Percentiles rank a stretch among this genome's conserved stretches.
These are phyloP conservation scores for Nicotiana knightiana DNA, from an alignment of 257 asterid species.

Conservation along the genomic window DNA sequence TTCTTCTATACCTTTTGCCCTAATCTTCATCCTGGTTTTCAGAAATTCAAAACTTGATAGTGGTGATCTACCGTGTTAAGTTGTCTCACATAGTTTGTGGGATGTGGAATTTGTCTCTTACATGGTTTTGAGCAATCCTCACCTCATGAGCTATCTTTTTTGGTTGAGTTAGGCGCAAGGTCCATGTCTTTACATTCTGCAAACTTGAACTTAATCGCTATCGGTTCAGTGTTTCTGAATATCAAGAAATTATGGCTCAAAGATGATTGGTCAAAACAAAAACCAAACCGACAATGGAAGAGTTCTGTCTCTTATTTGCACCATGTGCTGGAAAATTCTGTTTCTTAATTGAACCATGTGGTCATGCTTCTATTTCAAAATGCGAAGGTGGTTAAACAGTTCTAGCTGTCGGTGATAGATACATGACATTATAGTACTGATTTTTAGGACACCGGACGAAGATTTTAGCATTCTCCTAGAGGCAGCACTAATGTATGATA, in stretches of 20 bases:
- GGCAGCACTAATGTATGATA: slow-evolving; percentile 95
- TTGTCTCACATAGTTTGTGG: not conserved
- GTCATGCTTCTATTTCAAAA: not conserved
- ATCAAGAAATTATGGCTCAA: not conserved
- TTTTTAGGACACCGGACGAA: slow-evolving; percentile 91
- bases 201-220: not conserved
- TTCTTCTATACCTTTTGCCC: not conserved
- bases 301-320: not conserved
- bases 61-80: not conserved
- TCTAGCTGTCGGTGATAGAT: not conserved
- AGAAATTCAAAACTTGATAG: not conserved
- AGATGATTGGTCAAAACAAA: not conserved
- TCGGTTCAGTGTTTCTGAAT: not conserved
- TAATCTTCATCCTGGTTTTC: not conserved
- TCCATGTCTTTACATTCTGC: not conserved
- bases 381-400: not conserved
- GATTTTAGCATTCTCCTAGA: slow-evolving; percentile 87
- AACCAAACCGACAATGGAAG: not conserved
- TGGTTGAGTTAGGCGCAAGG: not conserved
- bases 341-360: not conserved
- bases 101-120: not conserved
- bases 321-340: not conserved
- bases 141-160: not conserved
- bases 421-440: slow-evolving; percentile 8
- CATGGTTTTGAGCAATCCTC: not conserved